A percentile compares a stretch with the other conserved stretches of the same genome.
These are phyloP conservation scores for Rhodocollybia butyracea DNA, from an alignment of 768 basidiomycete genomes.

Conservation along the genomic window DNA sequence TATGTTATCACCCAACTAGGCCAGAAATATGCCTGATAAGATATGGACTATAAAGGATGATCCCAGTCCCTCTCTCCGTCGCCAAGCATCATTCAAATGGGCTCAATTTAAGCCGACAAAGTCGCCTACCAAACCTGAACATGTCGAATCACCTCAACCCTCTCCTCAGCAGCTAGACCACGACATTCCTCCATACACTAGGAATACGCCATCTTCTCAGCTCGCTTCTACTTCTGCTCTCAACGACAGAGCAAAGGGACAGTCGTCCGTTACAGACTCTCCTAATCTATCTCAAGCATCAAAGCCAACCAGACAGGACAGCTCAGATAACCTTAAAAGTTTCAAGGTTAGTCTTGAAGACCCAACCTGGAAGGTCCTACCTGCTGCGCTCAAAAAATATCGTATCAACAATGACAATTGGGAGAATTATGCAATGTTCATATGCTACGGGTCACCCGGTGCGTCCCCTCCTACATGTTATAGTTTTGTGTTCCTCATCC, in stretches of 20 bases:
- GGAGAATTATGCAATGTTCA: slow-evolving; percentile 99
- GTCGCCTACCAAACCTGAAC: slow-evolving; percentile 77
- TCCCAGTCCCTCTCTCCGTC: slow-evolving; percentile 43
- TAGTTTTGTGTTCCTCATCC: background rate
- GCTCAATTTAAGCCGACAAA: slow-evolving; percentile 73
- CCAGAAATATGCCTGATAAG: slow-evolving; percentile 9
- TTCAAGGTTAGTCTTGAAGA: slow-evolving; percentile 98
- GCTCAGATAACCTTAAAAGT: slow-evolving; percentile 76
- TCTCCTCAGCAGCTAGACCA: slow-evolving; percentile 80
- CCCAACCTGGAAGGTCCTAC: slow-evolving; percentile 97
- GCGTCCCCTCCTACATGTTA: slow-evolving; percentile 20
- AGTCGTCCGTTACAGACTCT: slow-evolving; percentile 29
- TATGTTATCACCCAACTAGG: slow-evolving; percentile 8
- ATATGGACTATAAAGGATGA: slow-evolving; percentile 29
- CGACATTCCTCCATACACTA: slow-evolving; percentile 44
- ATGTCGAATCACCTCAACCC: slow-evolving; percentile 68
- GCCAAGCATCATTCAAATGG: slow-evolving; percentile 89
- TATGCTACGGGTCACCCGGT: slow-evolving; percentile 95
- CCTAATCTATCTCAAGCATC: slow-evolving; percentile 27
- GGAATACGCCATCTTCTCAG: slow-evolving; percentile 21
- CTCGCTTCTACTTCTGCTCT: slow-evolving; percentile 13
- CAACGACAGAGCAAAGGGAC: slow-evolving; percentile 30
- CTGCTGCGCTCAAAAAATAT: slow-evolving; percentile 97
- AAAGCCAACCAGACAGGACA: slow-evolving; percentile 61
- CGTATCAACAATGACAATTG: slow-evolving; percentile 98